Conservation (phyloP, 1,139 yeast species). For the Taiozyma sp. region DNA sequence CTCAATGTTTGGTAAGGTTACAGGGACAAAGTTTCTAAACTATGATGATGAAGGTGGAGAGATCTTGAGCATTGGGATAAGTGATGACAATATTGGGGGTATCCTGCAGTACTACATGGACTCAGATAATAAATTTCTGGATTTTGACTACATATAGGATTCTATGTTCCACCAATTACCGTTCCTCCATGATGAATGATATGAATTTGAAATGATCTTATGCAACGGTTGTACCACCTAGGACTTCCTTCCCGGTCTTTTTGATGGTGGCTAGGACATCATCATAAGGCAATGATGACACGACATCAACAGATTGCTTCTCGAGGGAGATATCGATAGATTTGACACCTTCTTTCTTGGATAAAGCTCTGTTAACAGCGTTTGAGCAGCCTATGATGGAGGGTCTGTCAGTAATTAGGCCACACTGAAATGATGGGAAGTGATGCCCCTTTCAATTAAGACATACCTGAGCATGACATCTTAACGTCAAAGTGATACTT, state of each 20-base stretch:
- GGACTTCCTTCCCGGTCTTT: slow-evolving; percentile 88
- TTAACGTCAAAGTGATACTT: slow-evolving; percentile 73
- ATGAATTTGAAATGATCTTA: too few relatives aligned
- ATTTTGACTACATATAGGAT: slow-evolving; percentile 31
- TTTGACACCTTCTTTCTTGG: slow-evolving; percentile 70
- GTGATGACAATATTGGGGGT: slow-evolving; percentile 57
- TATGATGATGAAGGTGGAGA: slow-evolving; percentile 43
- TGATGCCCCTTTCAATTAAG: not conserved
- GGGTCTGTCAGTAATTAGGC: not conserved
- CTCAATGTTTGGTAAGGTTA: slow-evolving; percentile 54
- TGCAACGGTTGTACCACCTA: slow-evolving; percentile 46
- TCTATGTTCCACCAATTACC: too few relatives aligned
- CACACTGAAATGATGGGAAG: not conserved
- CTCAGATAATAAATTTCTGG: slow-evolving; percentile 34
- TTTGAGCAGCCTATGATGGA: slow-evolving; percentile 62
- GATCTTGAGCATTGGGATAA: slow-evolving; percentile 46
- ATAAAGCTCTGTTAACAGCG: slow-evolving; percentile 79
- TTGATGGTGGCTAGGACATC: slow-evolving; percentile 73
- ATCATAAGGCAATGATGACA: slow-evolving; percentile 64
- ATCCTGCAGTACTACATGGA: slow-evolving; percentile 43
- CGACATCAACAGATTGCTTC: slow-evolving; percentile 77
- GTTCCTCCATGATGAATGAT: too few relatives aligned
- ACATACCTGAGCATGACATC: slow-evolving; percentile 69
- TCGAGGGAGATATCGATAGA: slow-evolving; percentile 71
- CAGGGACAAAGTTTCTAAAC: slow-evolving; percentile 49